Evolutionary conservation across 495 filamentous ascomycete genomes (phyloP).

Genomic region (Penicillium silybi): DNA sequence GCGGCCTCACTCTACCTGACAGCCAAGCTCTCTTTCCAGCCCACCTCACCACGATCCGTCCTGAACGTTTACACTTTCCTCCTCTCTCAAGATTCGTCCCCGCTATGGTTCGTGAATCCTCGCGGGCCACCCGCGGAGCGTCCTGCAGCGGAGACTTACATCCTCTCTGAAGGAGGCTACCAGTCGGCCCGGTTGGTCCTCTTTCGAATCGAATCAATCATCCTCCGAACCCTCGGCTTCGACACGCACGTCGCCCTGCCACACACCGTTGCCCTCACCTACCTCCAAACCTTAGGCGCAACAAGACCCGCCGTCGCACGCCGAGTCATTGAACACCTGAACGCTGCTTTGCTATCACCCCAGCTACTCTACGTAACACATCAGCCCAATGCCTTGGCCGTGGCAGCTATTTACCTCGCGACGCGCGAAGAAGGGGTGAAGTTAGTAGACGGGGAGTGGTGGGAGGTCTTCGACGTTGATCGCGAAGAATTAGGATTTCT

Average conservation of each 20-base stretch:
- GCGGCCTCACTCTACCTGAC: conserved; percentile 78
- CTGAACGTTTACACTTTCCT: conserved; percentile 83
- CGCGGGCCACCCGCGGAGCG: conserved; percentile 30
- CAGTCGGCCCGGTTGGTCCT: conserved; percentile 57
- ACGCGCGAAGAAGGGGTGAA: conserved; percentile 73
- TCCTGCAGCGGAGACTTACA: conserved; percentile 55
- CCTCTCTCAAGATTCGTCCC: conserved; percentile 56
- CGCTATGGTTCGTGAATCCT: conserved; percentile 49
- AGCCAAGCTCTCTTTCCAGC: conserved; percentile 76
- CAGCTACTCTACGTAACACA: conserved; percentile 89
- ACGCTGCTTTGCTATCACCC: conserved; percentile 76
- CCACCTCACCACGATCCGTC: conserved; percentile 71
- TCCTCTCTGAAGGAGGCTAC: conserved; percentile 71
- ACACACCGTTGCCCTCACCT: conserved; percentile 85
- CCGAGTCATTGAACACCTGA: conserved; percentile 71
- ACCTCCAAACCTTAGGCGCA: conserved; percentile 80
- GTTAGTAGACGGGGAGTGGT: conserved; percentile 82
- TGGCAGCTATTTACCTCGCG: conserved; percentile 84
- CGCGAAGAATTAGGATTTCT: conserved; percentile 92
- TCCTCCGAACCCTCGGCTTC: conserved; percentile 74
- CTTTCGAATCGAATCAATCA: conserved; percentile 65
- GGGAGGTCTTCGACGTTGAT: conserved; percentile 98
- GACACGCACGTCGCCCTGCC: conserved; percentile 79
- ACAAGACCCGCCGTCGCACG: conserved; percentile 49
- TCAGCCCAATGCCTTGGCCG: conserved; percentile 80